Base-by-base conservation (phyloP, 1,284 basidiomycete species). In the Termitomyces sp. region DNA sequence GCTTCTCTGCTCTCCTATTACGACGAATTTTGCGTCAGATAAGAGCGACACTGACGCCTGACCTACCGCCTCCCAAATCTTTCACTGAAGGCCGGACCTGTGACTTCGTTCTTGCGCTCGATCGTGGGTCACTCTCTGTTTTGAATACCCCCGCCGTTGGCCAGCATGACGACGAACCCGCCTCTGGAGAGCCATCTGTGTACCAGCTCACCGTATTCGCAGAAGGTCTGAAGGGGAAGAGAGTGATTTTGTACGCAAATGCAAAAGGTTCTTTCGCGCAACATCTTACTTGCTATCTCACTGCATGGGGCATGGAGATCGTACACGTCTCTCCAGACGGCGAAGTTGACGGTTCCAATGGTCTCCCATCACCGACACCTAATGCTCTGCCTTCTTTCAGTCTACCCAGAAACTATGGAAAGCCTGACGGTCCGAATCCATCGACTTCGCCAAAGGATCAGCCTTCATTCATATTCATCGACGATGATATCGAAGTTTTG, bases 231-330 rank as follows among this genome's bases (percentile, higher is more conserved):
- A 83, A 86, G 59, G 91, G 92, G 5, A 91, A 87, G 68, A 88
- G 83, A 62, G 92, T 88, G 0, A 83, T 81, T 0, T 73, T 98
- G 15, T 89, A 94, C 64, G 92, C 94, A 5, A 88, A 83, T 62
- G 79, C 90, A 12, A 83, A 82, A 56, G 91, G 90, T 42, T 82
- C 86, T 0, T 98, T 97, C 65, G 93, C 93, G 0, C 88, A 90
- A 49, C 92, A 95, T 68, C 75, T 98, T 26, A 93, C 92, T 34
- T 89, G 86, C 61, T 95, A 95, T 70, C 79, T 97, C 54, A 90
- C 90, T n/a, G 82, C 89, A 3, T 97, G 94, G 94, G 93, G 93
- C 15, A 81, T 97, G 80, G 92, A 96, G 64, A 87, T 97, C 43
- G 87, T 82, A 50, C 92, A 93, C 69, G 78, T 92, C 36, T 85